These are phyloP conservation scores for Colletotrichum truncatum DNA, from an alignment of 2,329 filamentous ascomycete genomes.

Conservation along the genomic window DNA sequence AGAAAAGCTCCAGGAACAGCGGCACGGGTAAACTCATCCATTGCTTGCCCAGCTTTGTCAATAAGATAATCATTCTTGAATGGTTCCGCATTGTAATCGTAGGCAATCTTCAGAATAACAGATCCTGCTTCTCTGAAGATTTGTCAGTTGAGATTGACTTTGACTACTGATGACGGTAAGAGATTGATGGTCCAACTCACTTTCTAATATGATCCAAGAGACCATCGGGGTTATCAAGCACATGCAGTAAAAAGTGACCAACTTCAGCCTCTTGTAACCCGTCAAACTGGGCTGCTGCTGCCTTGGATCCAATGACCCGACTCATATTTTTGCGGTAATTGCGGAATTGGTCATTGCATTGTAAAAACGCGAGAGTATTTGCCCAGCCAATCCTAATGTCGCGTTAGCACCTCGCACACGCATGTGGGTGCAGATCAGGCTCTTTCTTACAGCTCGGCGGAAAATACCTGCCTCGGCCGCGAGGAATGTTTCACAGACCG, in stretches of 20 bases:
- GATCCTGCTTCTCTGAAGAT: constrained; percentile 16
- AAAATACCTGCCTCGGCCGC: constrained; percentile 42
- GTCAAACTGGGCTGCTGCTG: constrained; percentile 47
- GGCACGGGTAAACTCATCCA: constrained; percentile 27
- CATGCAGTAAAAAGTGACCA: constrained; percentile 51
- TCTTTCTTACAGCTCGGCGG: constrained; percentile 48
- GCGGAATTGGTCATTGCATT: constrained; percentile 47
- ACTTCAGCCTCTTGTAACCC: constrained; percentile 53
- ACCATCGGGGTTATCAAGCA: constrained; percentile 47
- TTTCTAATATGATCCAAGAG: constrained; percentile 52
- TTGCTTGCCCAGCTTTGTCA: constrained; percentile 13
- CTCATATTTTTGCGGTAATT: constrained; percentile 54
- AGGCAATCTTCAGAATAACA: constrained; percentile 29
- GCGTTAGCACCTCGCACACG: too few relatives aligned
- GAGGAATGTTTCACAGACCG: constrained; percentile 42
- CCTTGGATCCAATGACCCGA: constrained; percentile 54
- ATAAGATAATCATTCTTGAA: constrained; percentile 28
- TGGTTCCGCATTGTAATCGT: constrained; percentile 29
- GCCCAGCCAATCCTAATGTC: constrained; percentile 44
- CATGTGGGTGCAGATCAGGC: too few relatives aligned
- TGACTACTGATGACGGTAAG: too few relatives aligned
- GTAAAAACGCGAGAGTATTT: constrained; percentile 42
- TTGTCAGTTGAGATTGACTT: not conserved
- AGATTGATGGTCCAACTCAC: too few relatives aligned
- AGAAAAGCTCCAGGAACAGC: constrained; percentile 29